A percentile compares a stretch with the other conserved stretches of the same genome.
phyloP scores from a whole-genome alignment of 2,329 filamentous ascomycete species.

The Hortaea werneckii region DNA sequence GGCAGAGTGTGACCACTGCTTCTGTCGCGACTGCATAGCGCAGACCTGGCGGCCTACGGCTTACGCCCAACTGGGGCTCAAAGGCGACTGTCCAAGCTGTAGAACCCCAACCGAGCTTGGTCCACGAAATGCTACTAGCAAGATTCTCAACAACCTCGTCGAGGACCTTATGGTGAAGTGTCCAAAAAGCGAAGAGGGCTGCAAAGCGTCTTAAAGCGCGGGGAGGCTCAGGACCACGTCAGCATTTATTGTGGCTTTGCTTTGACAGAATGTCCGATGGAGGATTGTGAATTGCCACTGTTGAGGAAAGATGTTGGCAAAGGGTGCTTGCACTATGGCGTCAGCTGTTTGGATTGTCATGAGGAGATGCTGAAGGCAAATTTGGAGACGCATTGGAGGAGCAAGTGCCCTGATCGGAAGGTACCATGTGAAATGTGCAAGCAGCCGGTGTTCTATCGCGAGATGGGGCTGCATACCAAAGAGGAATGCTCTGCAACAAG shows the following conservation, averaged over 20 bases:
- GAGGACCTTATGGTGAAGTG: conserved; percentile 52
- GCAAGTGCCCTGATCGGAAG: conserved; percentile 41
- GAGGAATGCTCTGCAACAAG: conserved; percentile 33
- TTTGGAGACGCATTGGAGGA: conserved; percentile 33
- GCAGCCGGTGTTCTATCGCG: conserved; percentile 30
- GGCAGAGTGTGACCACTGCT: conserved; percentile 53
- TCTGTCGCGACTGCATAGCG: conserved; percentile 50
- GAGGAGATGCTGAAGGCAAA: conserved; percentile 45
- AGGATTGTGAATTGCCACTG: conserved; percentile 42
- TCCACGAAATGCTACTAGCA: conserved; percentile 31
- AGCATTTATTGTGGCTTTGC: conserved; percentile 50
- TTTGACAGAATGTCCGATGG: conserved; percentile 42
- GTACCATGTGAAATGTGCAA: conserved; percentile 34
- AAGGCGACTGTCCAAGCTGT: conserved; percentile 46
- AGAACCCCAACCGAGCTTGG: conserved; percentile 35
- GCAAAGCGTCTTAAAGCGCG: conserved; percentile 44
- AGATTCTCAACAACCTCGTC: conserved; percentile 50
- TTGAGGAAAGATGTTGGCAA: conserved; percentile 44
- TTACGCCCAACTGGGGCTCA: conserved; percentile 22
- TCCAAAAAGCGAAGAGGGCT: conserved; percentile 45
- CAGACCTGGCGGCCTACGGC: conserved; percentile 33
- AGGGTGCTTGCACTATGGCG: conserved; percentile 45
- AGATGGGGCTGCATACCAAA: conserved; percentile 32
- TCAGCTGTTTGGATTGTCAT: conserved; percentile 44
- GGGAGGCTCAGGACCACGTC: conserved; percentile 49